These are phyloP conservation scores for Nepenthes gracilis DNA, from an alignment of 148 eudicot genomes.

Conservation along the genomic window DNA sequence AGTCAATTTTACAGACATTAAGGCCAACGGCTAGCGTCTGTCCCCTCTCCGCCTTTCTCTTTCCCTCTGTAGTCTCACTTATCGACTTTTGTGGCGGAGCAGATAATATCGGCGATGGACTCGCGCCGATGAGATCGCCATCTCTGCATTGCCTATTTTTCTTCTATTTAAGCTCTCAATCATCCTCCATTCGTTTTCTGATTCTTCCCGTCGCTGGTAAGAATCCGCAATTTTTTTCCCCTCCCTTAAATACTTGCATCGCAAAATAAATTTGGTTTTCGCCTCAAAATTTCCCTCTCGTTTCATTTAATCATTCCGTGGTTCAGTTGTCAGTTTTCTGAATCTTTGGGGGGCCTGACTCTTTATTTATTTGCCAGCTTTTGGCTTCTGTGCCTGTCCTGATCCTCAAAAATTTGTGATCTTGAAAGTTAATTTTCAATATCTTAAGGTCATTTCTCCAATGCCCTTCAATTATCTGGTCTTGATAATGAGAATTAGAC, in stretches of 20 bases:
- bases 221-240: slow-evolving; percentile 26
- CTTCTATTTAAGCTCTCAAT: slow-evolving; percentile 29
- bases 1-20: slow-evolving; percentile 6
- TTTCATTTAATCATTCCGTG: not conserved
- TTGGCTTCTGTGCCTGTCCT: not conserved
- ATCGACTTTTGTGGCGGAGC: slow-evolving; percentile 9
- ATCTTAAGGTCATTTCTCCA: not conserved
- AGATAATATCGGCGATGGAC: slow-evolving; percentile 14
- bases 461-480: not conserved
- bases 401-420: not conserved
- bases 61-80: slow-evolving; percentile 1
- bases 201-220: slow-evolving; percentile 60
- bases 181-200: slow-evolving; percentile 24
- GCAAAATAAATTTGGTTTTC: not conserved
- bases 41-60: slow-evolving; percentile 2
- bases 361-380: not conserved
- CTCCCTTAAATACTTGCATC: not conserved
- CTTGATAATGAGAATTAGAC: slow-evolving; percentile 2
- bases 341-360: not conserved
- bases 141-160: slow-evolving; percentile 8
- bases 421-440: not conserved
- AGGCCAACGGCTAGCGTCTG: slow-evolving; percentile 40
- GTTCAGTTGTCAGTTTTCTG: not conserved
- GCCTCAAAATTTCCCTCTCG: not conserved
- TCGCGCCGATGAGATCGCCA: slow-evolving; percentile 15